Evolutionary conservation across 257 asterid genomes (phyloP), one percentile per base, ranked within the genome.

Genomic region (Salvia splendens): DNA sequence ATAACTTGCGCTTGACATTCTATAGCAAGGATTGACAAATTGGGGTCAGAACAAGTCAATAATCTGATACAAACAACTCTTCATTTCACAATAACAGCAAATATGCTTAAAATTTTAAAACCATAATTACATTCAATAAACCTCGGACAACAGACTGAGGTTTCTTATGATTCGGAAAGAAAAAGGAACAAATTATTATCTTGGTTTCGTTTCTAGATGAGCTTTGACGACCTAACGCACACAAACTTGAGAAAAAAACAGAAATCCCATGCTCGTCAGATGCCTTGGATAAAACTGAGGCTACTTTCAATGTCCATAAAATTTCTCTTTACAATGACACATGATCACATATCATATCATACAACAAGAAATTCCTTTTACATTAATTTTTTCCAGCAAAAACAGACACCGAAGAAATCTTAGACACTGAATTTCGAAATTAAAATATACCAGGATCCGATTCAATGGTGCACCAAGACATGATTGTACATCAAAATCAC

Each of bases 401-500:
- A 16, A 55, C 51, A 61, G 11, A 42, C 59, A 45, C 33, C 9
- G 16, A 55, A 47, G 45, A 61, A 51, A 45, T 6, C 6, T 61
- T 42, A 63, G 16, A 40, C 47, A 51, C 9, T 16, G 51, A 47
- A 73, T 50, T 30, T 11, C 10, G 43, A 58, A 56, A 46, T 9
- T 24, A 64, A 62, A 65, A 58, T 83, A 61, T 81, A 94, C 99
- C 99, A 40, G 99, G 99, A 83, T 94, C 97, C 53, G 99, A 94
- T 81, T 94, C 99, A 30, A 94, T 91, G 43, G 99, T 94, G 84
- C 99, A 94, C 96, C 98, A 94, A 68, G 99, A 94, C 99, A 94
- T 94, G 80, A 42, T 74, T 77, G 70, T 58, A 24, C 12, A 60
- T 55, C 78, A 76, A 67, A 61, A 65, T 40, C 47, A 60, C 91